These are phyloP conservation scores for Ailanthus altissimus DNA, from an alignment of 345 rosid species.

Conservation along the genomic window DNA sequence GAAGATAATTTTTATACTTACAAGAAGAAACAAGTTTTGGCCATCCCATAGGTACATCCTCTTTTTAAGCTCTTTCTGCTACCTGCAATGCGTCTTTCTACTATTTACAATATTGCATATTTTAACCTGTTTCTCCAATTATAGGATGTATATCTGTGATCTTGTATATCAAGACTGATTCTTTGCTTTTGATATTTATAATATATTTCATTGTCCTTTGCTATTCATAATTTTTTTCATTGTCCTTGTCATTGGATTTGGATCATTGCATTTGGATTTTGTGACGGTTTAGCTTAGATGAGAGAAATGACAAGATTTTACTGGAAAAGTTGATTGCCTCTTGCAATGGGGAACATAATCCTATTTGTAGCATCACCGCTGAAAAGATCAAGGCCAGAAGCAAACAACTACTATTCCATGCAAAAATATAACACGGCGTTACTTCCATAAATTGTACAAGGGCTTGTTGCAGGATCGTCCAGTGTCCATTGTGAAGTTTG, in stretches of 20 bases:
- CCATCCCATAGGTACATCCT: no score
- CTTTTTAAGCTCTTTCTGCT: no score
- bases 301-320: conserved; percentile 15
- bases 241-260: not conserved
- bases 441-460: not conserved
- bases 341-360: conserved; percentile 20
- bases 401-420: not conserved
- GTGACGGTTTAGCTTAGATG: not conserved
- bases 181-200: no score
- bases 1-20: no score
- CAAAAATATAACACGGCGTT: not conserved
- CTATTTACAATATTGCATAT: not conserved
- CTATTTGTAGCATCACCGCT: conserved; percentile 10
- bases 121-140: not conserved
- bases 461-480: conserved; percentile 16
- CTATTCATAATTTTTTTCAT: not conserved
- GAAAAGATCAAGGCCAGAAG: conserved; percentile 16
- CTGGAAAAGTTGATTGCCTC: conserved; percentile 17
- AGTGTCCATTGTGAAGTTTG: conserved; percentile 13
- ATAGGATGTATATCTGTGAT: no score
- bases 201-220: no score
- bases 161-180: no score
- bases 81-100: no score
- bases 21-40: no score
- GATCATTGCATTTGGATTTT: no score